Percentiles rank a stretch among this genome's conserved stretches.
phyloP scores from a whole-genome alignment of 2,329 filamentous ascomycete species.

The Coleophoma crateriformis region DNA sequence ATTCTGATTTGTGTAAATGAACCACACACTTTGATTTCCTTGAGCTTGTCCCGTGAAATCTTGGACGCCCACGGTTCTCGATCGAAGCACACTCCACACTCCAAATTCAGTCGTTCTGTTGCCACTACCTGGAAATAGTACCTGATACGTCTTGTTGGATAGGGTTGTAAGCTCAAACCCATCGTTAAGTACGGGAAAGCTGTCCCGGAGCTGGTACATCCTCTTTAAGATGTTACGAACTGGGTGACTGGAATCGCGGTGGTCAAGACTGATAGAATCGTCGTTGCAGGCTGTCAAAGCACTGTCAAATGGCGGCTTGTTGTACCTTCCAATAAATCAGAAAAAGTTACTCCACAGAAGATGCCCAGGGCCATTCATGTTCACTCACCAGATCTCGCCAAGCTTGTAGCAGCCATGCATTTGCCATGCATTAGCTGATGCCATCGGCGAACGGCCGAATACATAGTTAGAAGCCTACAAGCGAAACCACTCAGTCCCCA shows the following conservation, averaged over 20 bases:
- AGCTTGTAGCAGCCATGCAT: conserved; percentile 58
- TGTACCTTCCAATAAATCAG: conserved; percentile 29
- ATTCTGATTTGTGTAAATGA: conserved; percentile 40
- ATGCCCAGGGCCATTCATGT: no score
- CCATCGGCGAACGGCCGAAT: conserved; percentile 58
- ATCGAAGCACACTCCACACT: conserved; percentile 54
- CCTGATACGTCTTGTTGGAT: conserved; percentile 47
- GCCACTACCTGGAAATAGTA: conserved; percentile 45
- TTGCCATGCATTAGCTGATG: conserved; percentile 55
- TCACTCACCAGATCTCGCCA: conserved; percentile 37
- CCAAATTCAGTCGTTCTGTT: conserved; percentile 47
- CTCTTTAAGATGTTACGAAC: conserved; percentile 54
- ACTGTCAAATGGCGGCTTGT: conserved; percentile 48
- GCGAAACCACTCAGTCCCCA: no score
- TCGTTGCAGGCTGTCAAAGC: conserved; percentile 50
- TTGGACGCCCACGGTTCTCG: conserved; percentile 35
- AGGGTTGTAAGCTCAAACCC: conserved; percentile 49
- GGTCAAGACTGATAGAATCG: conserved; percentile 50
- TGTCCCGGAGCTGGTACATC: conserved; percentile 53
- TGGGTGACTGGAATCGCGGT: conserved; percentile 56
- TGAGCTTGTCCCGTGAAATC: conserved; percentile 43
- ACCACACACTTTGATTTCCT: conserved; percentile 33
- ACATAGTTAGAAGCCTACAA: conserved; percentile 51
- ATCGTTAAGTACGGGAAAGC: conserved; percentile 53
- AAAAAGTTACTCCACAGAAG: no score